Evolutionary conservation across 345 rosid species (phyloP), one percentile per base, ranked within the genome.

Genomic region (Euclidium syriacum): DNA sequence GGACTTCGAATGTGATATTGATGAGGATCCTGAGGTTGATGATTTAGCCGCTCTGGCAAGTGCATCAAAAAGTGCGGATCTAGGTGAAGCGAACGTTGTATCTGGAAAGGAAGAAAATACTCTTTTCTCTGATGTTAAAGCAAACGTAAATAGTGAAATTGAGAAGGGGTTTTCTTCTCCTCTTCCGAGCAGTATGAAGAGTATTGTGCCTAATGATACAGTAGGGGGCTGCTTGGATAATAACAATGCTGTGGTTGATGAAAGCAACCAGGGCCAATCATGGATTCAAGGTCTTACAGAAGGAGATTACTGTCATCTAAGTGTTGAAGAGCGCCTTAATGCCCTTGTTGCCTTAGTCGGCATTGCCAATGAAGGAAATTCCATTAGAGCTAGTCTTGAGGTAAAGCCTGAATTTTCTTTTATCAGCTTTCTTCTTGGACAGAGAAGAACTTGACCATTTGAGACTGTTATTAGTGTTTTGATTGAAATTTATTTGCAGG

Each of bases 21-120:
- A 87, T 22, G 97, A 95, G 80, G 99, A 90, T 77, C 98, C 94
- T 49, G 96, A 90, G 74, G 84, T 88, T 48, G 98, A 95, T 78
- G 96, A 86, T 73, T 49, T 95, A 67, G 72, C 85, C 47, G 51
- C 84, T 68, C 73, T 80, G 11, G 80, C 79, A 57, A 68, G 47
- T 52, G 61, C 79, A 14, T 76, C 77, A 74, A 83, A 80, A 73
- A 72, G 64, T 62, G 63, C 63, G 18, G 85, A 62, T 55, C 66
- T 72, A 52, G 73, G 52, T 51, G 86, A 72, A 63, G 76, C 40
- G 33, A 79, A 68, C 53, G 57, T 73, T 68, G 75, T 74, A 42
- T 68, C 82, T 29, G 83, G 52, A 73, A 80, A 67, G 73, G 80
- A 59, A 42, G 80, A 71, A 47, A 83, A 79, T 58, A 33, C 15